Evolutionary conservation across 2,329 filamentous ascomycete genomes (phyloP), one percentile per base, ranked within the genome.

Genomic region (Fusarium protoensiforme): DNA sequence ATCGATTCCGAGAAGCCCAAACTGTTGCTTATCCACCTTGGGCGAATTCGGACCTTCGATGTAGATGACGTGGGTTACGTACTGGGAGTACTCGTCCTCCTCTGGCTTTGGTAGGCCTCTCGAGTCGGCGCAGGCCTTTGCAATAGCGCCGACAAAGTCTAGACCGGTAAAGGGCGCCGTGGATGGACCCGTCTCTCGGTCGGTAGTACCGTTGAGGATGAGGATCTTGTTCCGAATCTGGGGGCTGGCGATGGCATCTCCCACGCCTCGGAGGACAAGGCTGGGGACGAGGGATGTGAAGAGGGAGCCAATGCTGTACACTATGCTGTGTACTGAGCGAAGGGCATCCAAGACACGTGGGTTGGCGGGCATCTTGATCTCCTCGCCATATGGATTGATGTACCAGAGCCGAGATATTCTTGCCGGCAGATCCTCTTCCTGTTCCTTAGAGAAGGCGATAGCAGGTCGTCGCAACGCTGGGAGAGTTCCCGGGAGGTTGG

Each of bases 361-460:
- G 78, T 98, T 98, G 3, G 94, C 93, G 0, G 92, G 89, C 0
- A 95, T 93, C 20, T 92, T 90, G 75, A 98, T 98, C 82, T 98
- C 95, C 80, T 98, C 94, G n/a, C 96, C 96, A 81, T 98, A 98
- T 0, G 96, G 96, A 79, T 98, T 98, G 84, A 98, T 98, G 84
- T 98, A 98, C 94, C 95, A 98, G 35, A 98, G 88, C 3, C 95
- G 86, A 63, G 92, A 87, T 75, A 98, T 97, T 31, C 94, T 88
- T 0, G 92, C 88, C 0, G 94, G 89, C 1, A 98, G 86, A 63
- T 96, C 93, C 69, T 93, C 90, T 71, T 94, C 92, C 41, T 90
- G 86, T 78, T 86, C 82, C 83, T 98, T 98, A 78, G 89, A 92
- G 80, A 98, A 97, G 6, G 87, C 86, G 68, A 98, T 95, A 71